A percentile compares a stretch with the other conserved stretches of the same genome.
phyloP scores from a whole-genome alignment of 164 flowering plant species.

The Platanus orientalis region DNA sequence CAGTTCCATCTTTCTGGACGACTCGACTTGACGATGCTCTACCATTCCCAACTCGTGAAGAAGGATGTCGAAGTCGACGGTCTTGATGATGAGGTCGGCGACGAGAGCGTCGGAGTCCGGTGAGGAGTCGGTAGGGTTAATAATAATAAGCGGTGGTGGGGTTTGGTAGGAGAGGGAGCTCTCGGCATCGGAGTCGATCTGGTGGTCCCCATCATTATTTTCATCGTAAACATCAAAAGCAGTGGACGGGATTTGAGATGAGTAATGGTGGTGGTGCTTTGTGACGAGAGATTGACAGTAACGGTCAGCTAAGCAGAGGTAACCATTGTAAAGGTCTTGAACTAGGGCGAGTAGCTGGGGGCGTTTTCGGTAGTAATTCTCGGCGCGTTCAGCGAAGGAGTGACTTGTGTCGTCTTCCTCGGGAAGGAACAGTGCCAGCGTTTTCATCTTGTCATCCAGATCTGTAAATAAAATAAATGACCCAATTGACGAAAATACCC shows the following conservation, averaged over 20 bases:
- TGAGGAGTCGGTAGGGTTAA: neutral
- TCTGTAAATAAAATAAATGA: conserved; percentile 18
- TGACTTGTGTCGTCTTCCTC: conserved; percentile 38
- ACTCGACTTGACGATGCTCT: conserved; percentile 26
- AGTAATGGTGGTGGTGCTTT: conserved; percentile 19
- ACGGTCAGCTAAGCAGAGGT: conserved; percentile 57
- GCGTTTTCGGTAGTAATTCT: conserved; percentile 65
- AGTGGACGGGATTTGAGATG: conserved; percentile 18
- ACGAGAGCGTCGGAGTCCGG: conserved; percentile 23
- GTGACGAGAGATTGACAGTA: conserved; percentile 38
- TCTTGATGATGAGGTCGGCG: conserved; percentile 46
- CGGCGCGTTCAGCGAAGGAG: conserved; percentile 69
- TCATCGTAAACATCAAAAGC: conserved; percentile 6
- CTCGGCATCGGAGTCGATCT: conserved; percentile 47
- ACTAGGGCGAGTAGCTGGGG: conserved; percentile 68
- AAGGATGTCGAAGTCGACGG: conserved; percentile 43
- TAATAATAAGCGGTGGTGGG: conserved; percentile 4
- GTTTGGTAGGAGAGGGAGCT: conserved; percentile 58
- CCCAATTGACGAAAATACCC: neutral
- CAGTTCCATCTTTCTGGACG: conserved; percentile 49
- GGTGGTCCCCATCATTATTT: conserved; percentile 4
- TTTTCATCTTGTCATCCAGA: conserved; percentile 52
- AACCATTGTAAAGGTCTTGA: conserved; percentile 61
- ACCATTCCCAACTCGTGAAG: conserved; percentile 25
- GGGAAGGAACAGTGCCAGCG: conserved; percentile 11